Base-by-base conservation (phyloP, 2,329 filamentous ascomycete genomes). In the Pseudogymnoascus sp. region DNA sequence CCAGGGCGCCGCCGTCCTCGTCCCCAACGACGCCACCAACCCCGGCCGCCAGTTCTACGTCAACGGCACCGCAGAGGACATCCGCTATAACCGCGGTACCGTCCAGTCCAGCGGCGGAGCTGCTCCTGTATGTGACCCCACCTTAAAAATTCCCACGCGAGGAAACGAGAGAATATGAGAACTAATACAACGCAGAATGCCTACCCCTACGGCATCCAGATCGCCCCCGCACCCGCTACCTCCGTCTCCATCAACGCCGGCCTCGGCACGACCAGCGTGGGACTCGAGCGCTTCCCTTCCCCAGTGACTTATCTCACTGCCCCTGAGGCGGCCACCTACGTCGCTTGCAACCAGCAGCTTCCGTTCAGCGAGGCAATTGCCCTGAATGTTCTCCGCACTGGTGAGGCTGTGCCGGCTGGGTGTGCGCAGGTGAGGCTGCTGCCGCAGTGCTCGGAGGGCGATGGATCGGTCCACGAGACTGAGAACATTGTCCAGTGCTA, bases 381-480 rank as follows among this genome's bases (percentile, higher is more conserved):
- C 47, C 76, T 77, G 42, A 71, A 76, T 62, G 70, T 76, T 26
- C 71, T 81, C 63, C 75, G 77, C 66, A 77, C 76, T 47, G 71
- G 40, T 31, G 69, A 64, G 64, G 42, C 68, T 4, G 67, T 77
- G 1, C 77, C 78, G 2, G 69, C 73, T 45, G 74, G 71, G 2
- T 83, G 81, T 65, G 77, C 73, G 1, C 71, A 75, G 6, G 71
- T 83, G 40, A 72, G 69, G 7, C 69, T 83, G 59, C 66, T 81
- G 14, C 76, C 80, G 7, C 72, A 79, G 69, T 82, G 80, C 60
- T 73, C 75, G 0, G 69, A 69, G 40, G 75, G 73, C 1, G 75
- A 75, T 12, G 66, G 70, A 16, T 69, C 74, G 1, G 78, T 72
- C 62, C 78, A 82, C 66, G 69, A 77, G 29, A 77, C 74, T 67